Percentiles rank a stretch among this genome's conserved stretches.
Evolutionary conservation across 306 rosid species (phyloP).

Genomic region (Mimosa pudica): DNA sequence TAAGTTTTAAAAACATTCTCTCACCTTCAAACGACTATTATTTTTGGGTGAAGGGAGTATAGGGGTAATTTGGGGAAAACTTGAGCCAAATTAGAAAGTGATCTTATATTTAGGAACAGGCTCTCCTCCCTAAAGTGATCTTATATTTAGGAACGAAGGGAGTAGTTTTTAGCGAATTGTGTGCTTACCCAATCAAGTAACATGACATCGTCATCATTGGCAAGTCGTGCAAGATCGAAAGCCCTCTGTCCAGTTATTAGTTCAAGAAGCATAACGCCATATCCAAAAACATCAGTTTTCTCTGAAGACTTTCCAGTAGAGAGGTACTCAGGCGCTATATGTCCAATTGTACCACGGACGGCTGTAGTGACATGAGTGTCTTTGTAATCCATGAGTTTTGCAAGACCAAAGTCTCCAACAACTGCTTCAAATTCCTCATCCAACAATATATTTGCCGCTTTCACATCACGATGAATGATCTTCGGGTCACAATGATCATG

Average conservation of each 20-base stretch:
- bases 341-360: slow-evolving; percentile 93
- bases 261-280: slow-evolving; percentile 99
- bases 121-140: too few species aligned
- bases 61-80: too few species aligned
- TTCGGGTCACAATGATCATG: slow-evolving; percentile 97
- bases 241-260: slow-evolving; percentile 96
- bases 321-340: slow-evolving; percentile 92
- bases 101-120: too few species aligned
- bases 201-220: slow-evolving; percentile 83
- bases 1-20: too few species aligned
- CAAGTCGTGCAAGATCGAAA: slow-evolving; percentile 95
- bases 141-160: too few species aligned
- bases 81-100: too few species aligned
- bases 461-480: slow-evolving; percentile 94
- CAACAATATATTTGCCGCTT: slow-evolving; percentile 91
- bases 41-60: too few species aligned
- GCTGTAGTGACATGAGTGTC: slow-evolving; percentile 96
- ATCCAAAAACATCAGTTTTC: slow-evolving; percentile 95
- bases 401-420: slow-evolving; percentile 93
- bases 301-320: slow-evolving; percentile 95
- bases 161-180: slow-evolving; percentile 5
- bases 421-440: slow-evolving; percentile 95
- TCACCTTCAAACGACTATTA: too few species aligned
- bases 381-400: slow-evolving; percentile 91
- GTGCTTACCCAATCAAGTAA: slow-evolving; percentile 89